Conservation (phyloP, 371 early-diverging fungal genomes). For the Vairimorpha necatrix region DNA sequence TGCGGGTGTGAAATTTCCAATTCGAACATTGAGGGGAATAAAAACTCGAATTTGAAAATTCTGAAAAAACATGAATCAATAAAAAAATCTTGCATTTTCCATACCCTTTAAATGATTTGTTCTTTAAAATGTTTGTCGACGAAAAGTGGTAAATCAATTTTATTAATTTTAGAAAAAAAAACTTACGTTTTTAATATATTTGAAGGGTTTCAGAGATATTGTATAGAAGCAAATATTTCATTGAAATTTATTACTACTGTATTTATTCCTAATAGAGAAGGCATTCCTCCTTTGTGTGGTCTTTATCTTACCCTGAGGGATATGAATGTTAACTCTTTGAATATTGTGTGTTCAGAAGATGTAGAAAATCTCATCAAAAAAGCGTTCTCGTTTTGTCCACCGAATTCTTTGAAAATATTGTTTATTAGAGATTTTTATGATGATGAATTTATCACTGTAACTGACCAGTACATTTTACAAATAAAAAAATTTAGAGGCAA, state of each 20-base stretch:
- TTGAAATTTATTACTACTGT: slow-evolving; percentile 29
- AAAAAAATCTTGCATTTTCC: neutral
- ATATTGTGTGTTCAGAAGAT: slow-evolving; percentile 20
- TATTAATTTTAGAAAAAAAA: slow-evolving; percentile 37
- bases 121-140: slow-evolving; percentile 38
- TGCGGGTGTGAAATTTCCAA: slow-evolving; percentile 1
- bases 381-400: slow-evolving; percentile 18
- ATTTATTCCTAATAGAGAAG: slow-evolving; percentile 34
- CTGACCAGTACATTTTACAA: slow-evolving; percentile 31
- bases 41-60: no score
- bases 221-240: slow-evolving; percentile 37
- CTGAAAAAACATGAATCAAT: neutral
- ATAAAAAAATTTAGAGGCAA: slow-evolving; percentile 43
- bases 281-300: slow-evolving; percentile 48
- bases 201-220: slow-evolving; percentile 62
- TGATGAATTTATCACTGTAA: neutral
- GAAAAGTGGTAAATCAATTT: slow-evolving; percentile 44
- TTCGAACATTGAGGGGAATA: neutral
- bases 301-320: slow-evolving; percentile 51
- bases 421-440: slow-evolving; percentile 19
- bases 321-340: slow-evolving; percentile 7
- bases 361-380: slow-evolving; percentile 3
- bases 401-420: slow-evolving; percentile 18
- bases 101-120: slow-evolving; percentile 3
- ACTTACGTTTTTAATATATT: slow-evolving; percentile 54